A percentile compares a stretch with the other conserved stretches of the same genome.
These are phyloP conservation scores for Salix brachista DNA, from an alignment of 345 rosid species.

Conservation along the genomic window DNA sequence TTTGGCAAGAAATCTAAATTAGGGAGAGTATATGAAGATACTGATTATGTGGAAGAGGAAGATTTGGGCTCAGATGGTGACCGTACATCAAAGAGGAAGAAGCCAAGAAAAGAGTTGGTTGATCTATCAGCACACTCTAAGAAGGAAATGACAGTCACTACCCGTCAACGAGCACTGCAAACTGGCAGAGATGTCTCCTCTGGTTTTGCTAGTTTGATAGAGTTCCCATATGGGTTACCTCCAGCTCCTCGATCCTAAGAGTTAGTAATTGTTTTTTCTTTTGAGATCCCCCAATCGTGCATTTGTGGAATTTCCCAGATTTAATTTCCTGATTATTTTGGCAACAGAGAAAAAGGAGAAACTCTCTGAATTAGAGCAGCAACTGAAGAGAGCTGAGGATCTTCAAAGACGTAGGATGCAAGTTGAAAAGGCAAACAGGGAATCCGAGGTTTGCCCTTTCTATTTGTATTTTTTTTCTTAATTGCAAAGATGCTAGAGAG, in stretches of 20 bases:
- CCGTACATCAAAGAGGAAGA: slow-evolving; percentile 19
- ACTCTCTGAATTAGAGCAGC: slow-evolving; percentile 25
- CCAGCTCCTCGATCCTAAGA: slow-evolving; percentile 32
- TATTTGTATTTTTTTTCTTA: background rate
- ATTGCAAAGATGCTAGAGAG: background rate
- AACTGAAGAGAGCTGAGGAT: slow-evolving; percentile 21
- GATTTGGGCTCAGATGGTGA: slow-evolving; percentile 26
- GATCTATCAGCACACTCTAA: slow-evolving; percentile 20
- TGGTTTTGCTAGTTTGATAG: slow-evolving; percentile 3
- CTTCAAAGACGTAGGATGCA: too few species aligned
- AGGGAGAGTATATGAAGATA: slow-evolving; percentile 20
- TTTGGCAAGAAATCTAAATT: background rate
- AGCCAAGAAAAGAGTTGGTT: slow-evolving; percentile 20
- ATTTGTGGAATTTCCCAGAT: background rate
- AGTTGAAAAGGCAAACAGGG: too few species aligned
- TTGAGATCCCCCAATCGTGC: background rate
- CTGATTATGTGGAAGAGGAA: slow-evolving; percentile 37
- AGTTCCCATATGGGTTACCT: slow-evolving; percentile 26
- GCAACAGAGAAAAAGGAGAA: slow-evolving; percentile 23
- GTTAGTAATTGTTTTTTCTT: slow-evolving; percentile 5
- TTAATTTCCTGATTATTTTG: background rate
- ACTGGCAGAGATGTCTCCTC: slow-evolving; percentile 20
- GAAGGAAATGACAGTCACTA: slow-evolving; percentile 23
- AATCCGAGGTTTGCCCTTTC: background rate
- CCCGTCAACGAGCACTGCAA: slow-evolving; percentile 31